These are phyloP conservation scores for Talaromyces trachyspermus DNA, from an alignment of 495 filamentous ascomycete species.

Conservation along the genomic window DNA sequence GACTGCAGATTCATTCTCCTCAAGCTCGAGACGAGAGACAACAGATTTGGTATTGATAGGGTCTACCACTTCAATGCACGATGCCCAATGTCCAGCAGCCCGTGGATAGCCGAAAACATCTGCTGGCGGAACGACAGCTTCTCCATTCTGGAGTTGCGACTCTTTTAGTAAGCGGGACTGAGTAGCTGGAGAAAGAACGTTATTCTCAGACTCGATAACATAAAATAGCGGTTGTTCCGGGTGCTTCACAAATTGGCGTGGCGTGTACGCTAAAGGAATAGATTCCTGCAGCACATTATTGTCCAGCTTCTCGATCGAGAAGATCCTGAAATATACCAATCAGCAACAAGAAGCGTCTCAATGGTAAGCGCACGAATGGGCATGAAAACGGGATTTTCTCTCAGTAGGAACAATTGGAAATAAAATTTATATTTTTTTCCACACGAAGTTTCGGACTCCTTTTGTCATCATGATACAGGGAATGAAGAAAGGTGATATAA, in stretches of 20 bases:
- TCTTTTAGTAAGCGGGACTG: conserved; percentile 62
- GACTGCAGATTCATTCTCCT: conserved; percentile 86
- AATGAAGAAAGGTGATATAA: conserved; percentile 9
- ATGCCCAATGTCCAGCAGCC: conserved; percentile 82
- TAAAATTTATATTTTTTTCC: conserved; percentile 43
- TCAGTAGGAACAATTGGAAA: conserved; percentile 77
- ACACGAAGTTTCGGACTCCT: conserved; percentile 42
- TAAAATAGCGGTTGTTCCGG: conserved; percentile 87
- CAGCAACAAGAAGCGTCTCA: conserved; percentile 9
- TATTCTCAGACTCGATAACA: conserved; percentile 87
- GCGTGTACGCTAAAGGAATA: conserved; percentile 84
- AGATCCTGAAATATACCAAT: conserved; percentile 55
- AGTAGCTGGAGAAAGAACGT: conserved; percentile 71
- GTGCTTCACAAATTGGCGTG: conserved; percentile 77
- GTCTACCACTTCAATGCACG: conserved; percentile 85
- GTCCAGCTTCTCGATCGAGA: conserved; percentile 77
- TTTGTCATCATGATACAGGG: conserved; percentile 61
- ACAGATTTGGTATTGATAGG: conserved; percentile 66
- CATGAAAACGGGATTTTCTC: conserved; percentile 19
- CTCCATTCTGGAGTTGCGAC: conserved; percentile 57
- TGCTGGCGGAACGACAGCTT: conserved; percentile 60
- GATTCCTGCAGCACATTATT: conserved; percentile 85
- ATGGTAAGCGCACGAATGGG: not conserved
- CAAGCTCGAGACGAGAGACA: conserved; percentile 68
- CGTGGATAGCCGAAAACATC: conserved; percentile 87